Conservation (phyloP, 2,329 filamentous ascomycete genomes). For the Torrubiella hemipterigena region DNA sequence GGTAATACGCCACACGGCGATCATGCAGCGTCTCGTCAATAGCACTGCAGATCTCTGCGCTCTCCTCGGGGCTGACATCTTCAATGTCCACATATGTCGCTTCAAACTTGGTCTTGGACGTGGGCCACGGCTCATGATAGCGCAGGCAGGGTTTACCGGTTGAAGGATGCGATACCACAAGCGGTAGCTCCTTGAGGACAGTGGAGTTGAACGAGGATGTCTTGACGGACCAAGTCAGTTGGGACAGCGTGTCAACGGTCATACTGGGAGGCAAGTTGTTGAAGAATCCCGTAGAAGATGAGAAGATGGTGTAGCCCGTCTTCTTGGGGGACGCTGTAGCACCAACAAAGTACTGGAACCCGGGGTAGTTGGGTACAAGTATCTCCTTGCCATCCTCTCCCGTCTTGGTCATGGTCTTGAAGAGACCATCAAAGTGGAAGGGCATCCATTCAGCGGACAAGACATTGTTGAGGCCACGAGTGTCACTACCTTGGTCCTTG, state of each 20-base stretch:
- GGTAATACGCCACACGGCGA: constrained; percentile 34
- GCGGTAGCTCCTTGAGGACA: constrained; percentile 25
- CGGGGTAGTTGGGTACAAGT: constrained; percentile 28
- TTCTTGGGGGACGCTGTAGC: constrained; percentile 32
- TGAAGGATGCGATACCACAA: constrained; percentile 31
- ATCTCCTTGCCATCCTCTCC: constrained; percentile 26
- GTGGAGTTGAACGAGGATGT: constrained; percentile 34
- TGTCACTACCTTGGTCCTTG: constrained; percentile 31
- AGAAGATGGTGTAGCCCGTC: constrained; percentile 42
- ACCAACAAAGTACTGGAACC: constrained; percentile 40
- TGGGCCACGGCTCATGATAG: constrained; percentile 43
- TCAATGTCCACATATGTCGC: constrained; percentile 32
- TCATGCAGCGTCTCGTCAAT: constrained; percentile 34
- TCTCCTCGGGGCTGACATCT: constrained; percentile 16
- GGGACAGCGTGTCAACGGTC: constrained; percentile 20
- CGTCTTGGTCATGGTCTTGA: constrained; percentile 33
- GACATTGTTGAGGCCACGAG: constrained; percentile 36
- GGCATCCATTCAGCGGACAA: constrained; percentile 43
- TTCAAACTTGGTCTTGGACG: constrained; percentile 35
- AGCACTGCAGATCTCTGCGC: constrained; percentile 21
- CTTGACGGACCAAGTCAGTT: constrained; percentile 34
- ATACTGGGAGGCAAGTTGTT: constrained; percentile 27
- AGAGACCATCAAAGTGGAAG: constrained; percentile 45
- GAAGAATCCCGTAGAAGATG: constrained; percentile 36
- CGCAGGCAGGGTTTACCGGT: constrained; percentile 35